Percentiles rank a stretch among this genome's conserved stretches.
Evolutionary conservation across 345 rosid species (phyloP).

Genomic region (Kernera saxatilis): DNA sequence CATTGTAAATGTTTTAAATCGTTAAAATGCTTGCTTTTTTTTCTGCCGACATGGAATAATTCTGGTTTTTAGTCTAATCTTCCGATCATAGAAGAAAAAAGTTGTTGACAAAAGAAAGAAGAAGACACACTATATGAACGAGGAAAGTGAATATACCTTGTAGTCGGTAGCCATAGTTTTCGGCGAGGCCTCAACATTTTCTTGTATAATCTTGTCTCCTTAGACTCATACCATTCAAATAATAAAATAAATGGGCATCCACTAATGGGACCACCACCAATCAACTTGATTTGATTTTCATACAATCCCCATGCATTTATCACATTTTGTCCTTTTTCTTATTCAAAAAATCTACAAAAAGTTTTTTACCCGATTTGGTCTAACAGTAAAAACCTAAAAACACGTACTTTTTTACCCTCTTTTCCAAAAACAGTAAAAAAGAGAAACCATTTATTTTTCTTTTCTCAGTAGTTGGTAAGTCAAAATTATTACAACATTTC

Average conservation of each 20-base stretch:
- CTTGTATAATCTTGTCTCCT: background rate
- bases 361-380: constrained; percentile 1
- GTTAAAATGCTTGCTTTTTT: too few species aligned
- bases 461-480: background rate
- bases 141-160: too few species aligned
- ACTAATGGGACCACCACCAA: constrained; percentile 15
- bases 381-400: background rate
- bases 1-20: too few species aligned
- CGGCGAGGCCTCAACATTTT: background rate
- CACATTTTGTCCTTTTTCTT: background rate
- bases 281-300: constrained; percentile 2
- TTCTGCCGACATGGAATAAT: too few species aligned
- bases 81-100: too few species aligned
- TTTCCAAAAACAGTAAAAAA: background rate
- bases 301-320: constrained; percentile 8
- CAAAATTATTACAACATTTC: constrained; percentile 2
- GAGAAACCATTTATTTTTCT: background rate
- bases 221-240: background rate
- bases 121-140: too few species aligned
- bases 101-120: too few species aligned
- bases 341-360: background rate
- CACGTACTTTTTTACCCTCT: background rate
- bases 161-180: background rate
- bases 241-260: background rate
- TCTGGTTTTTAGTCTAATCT: too few species aligned